These are phyloP conservation scores for Roridomyces roridus DNA, from an alignment of 768 basidiomycete species.

Conservation along the genomic window DNA sequence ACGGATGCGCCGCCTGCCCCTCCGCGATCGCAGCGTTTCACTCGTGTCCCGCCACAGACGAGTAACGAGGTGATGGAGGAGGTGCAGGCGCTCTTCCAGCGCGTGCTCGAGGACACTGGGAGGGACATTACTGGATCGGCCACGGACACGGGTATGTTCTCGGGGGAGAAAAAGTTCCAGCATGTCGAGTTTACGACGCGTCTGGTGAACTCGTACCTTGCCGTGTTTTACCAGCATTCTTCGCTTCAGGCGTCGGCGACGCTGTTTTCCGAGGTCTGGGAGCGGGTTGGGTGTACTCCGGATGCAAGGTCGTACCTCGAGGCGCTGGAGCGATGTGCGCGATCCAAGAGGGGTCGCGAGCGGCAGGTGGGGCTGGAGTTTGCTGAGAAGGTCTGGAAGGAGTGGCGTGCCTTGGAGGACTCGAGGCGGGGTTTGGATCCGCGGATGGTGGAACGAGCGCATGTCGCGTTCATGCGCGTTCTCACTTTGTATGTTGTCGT, in stretches of 20 bases:
- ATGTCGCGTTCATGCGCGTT: conserved; percentile 71
- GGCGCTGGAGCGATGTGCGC: conserved; percentile 70
- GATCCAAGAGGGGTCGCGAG: conserved; percentile 49
- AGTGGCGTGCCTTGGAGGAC: conserved; percentile 62
- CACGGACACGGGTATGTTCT: conserved; percentile 5
- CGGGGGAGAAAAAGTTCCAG: conserved; percentile 51
- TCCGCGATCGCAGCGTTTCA: conserved; percentile 32
- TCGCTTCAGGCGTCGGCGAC: conserved; percentile 53
- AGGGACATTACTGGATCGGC: neutral
- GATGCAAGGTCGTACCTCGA: conserved; percentile 67
- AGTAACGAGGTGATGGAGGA: conserved; percentile 76
- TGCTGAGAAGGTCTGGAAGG: conserved; percentile 68
- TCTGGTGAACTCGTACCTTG: conserved; percentile 82
- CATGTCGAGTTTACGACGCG: conserved; percentile 63
- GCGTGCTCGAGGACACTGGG: conserved; percentile 56
- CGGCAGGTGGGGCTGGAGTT: conserved; percentile 54
- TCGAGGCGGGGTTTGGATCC: conserved; percentile 38
- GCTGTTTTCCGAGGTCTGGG: conserved; percentile 59
- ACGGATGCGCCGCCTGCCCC: conserved; percentile 1
- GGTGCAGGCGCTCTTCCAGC: conserved; percentile 65
- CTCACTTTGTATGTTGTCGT: conserved; percentile 57
- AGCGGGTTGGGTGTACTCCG: conserved; percentile 44
- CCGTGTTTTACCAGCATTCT: conserved; percentile 68
- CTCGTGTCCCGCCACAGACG: conserved; percentile 75
- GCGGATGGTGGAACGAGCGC: conserved; percentile 70